Percentiles rank a stretch among this genome's conserved stretches.
These are phyloP conservation scores for Clonostachys rhizophaga DNA, from an alignment of 2,329 filamentous ascomycete genomes.

Conservation along the genomic window DNA sequence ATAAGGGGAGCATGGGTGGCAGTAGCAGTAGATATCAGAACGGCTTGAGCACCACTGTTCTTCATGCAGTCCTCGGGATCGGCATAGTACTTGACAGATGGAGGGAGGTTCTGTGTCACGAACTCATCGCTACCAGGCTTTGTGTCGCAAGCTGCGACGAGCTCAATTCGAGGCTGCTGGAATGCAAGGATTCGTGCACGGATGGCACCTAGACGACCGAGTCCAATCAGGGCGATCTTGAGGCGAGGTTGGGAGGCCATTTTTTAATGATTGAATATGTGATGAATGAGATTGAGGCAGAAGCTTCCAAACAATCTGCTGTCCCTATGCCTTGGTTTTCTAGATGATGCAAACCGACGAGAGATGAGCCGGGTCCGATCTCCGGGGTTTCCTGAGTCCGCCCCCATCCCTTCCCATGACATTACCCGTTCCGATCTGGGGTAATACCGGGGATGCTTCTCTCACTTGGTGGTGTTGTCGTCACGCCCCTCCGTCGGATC, in stretches of 20 bases:
- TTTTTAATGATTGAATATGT: too few relatives aligned
- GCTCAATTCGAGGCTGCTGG: slow-evolving; percentile 24
- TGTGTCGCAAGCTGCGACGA: slow-evolving; percentile 23
- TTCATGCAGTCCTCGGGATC: slow-evolving; percentile 17
- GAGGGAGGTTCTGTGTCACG: slow-evolving; percentile 19
- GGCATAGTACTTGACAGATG: slow-evolving; percentile 11
- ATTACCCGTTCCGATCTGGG: too few relatives aligned
- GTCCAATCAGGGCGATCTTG: slow-evolving; percentile 15
- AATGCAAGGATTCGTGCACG: slow-evolving; percentile 23
- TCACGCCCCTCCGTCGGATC: too few relatives aligned
- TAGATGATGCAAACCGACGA: too few relatives aligned
- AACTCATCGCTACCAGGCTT: slow-evolving; percentile 21
- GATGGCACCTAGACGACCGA: slow-evolving; percentile 18
- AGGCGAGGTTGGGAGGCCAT: slow-evolving; percentile 8
- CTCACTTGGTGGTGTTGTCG: too few relatives aligned
- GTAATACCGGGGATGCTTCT: too few relatives aligned
- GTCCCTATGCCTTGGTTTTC: too few relatives aligned
- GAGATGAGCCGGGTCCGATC: too few relatives aligned
- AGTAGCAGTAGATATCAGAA: slow-evolving; percentile 19
- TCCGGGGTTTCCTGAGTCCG: too few relatives aligned
- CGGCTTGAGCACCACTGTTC: slow-evolving; percentile 16
- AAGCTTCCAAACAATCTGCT: too few relatives aligned
- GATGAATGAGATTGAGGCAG: too few relatives aligned
- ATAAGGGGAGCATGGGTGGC: slow-evolving; percentile 19
- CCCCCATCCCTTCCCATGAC: too few relatives aligned